A percentile compares a stretch with the other conserved stretches of the same genome.
Evolutionary conservation across 192 early-diverging fungal genomes (phyloP).

Genomic region (Coemansia biformis): DNA sequence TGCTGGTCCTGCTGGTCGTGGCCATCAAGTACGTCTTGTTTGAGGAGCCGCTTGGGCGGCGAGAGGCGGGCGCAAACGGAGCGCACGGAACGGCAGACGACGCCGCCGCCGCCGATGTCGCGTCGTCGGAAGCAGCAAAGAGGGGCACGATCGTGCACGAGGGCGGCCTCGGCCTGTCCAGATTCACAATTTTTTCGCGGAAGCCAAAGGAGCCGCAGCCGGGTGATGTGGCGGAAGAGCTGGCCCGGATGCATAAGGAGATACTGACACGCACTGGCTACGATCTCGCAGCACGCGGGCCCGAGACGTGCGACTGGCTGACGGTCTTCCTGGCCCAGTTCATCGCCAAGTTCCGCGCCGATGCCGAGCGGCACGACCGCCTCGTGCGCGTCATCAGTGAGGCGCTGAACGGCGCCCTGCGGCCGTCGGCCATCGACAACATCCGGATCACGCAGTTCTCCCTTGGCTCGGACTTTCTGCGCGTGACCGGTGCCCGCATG

Average conservation of each 20-base stretch:
- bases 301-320: slow-evolving; percentile 56
- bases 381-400: slow-evolving; percentile 49
- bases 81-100: no score
- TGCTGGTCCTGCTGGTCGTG: slow-evolving; percentile 42
- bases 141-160: slow-evolving; percentile 22
- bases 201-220: slow-evolving; percentile 41
- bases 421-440: slow-evolving; percentile 26
- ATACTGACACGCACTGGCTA: slow-evolving; percentile 45
- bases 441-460: slow-evolving; percentile 52
- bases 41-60: slow-evolving; percentile 40
- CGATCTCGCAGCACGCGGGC: slow-evolving; percentile 21
- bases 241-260: slow-evolving; percentile 43
- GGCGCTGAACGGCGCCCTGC: slow-evolving; percentile 45
- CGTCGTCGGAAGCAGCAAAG: neutral
- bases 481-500: slow-evolving; percentile 45
- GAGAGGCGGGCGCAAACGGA: neutral
- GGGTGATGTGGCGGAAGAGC: slow-evolving; percentile 35
- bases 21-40: slow-evolving; percentile 51
- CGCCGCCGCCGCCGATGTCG: neutral
- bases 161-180: slow-evolving; percentile 44
- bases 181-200: slow-evolving; percentile 46
- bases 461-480: slow-evolving; percentile 50
- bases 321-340: slow-evolving; percentile 53
- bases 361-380: slow-evolving; percentile 42
- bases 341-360: slow-evolving; percentile 49